Evolutionary conservation across 306 rosid species (phyloP).

Genomic region (Dryas octopetala): DNA sequence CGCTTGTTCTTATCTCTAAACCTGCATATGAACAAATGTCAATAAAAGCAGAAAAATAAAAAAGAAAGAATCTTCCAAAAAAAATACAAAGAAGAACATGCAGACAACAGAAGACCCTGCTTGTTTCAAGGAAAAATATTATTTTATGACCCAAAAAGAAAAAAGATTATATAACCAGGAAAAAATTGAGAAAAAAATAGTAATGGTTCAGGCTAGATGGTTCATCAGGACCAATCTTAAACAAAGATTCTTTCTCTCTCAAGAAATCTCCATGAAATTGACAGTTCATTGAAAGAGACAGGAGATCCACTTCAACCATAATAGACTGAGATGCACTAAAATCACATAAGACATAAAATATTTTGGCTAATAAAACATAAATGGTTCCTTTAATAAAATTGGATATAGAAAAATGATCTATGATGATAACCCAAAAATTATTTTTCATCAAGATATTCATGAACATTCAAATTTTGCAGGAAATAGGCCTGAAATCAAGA

Average conservation of each 20-base stretch:
- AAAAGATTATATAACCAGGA: too few relatives aligned
- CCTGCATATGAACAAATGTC: conserved; percentile 13
- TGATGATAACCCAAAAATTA: background rate
- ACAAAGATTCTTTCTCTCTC: background rate
- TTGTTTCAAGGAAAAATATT: background rate
- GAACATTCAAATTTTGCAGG: background rate
- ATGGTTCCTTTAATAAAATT: background rate
- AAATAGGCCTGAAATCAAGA: background rate
- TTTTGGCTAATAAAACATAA: background rate
- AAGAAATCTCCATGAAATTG: background rate
- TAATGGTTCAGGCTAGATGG: background rate
- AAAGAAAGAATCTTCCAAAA: background rate
- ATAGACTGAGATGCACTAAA: too few relatives aligned
- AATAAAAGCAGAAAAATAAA: background rate
- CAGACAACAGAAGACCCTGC: background rate
- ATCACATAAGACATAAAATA: background rate
- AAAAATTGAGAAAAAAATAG: background rate
- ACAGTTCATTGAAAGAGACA: background rate
- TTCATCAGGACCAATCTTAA: background rate
- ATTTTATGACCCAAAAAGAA: background rate
- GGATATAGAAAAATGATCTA: background rate
- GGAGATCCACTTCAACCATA: background rate
- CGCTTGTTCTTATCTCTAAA: conserved; percentile 10
- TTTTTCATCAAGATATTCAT: background rate
- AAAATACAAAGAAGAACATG: background rate